These are phyloP conservation scores for Agrocybe praecox DNA, from an alignment of 768 basidiomycete genomes.

Conservation along the genomic window DNA sequence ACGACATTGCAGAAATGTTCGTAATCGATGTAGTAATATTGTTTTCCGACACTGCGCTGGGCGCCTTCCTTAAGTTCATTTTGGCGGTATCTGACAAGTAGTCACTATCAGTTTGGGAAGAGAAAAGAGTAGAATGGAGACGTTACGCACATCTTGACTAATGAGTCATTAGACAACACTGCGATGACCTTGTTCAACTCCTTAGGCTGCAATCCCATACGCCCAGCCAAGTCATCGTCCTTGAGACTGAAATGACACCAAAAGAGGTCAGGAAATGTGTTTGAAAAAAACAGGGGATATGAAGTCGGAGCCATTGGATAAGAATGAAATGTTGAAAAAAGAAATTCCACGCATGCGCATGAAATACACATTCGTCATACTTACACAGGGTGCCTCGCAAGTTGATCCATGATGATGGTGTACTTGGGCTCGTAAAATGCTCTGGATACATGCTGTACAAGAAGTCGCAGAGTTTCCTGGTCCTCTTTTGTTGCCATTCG, in stretches of 20 bases:
- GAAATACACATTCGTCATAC: constrained; percentile 43
- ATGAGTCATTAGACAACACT: constrained; percentile 72
- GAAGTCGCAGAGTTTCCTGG: constrained; percentile 77
- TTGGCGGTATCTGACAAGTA: constrained; percentile 69
- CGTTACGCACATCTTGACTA: constrained; percentile 76
- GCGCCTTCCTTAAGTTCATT: constrained; percentile 92
- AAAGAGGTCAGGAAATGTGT: constrained; percentile 17
- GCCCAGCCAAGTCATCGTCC: constrained; percentile 90
- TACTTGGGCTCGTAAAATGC: constrained; percentile 94
- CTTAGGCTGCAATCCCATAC: constrained; percentile 87
- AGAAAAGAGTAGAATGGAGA: no score
- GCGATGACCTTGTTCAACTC: constrained; percentile 91
- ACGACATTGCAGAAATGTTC: constrained; percentile 95
- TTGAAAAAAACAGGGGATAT: constrained; percentile 11
- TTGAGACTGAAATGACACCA: constrained; percentile 65
- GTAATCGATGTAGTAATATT: constrained; percentile 98
- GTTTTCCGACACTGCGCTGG: constrained; percentile 82
- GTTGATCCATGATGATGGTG: constrained; percentile 91
- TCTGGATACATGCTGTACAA: constrained; percentile 92
- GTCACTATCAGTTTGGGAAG: not conserved
- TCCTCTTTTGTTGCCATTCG: constrained; percentile 75
- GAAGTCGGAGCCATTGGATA: constrained; percentile 1
- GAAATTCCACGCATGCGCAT: constrained; percentile 12
- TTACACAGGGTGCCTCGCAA: constrained; percentile 93
- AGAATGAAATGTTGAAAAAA: constrained; percentile 10